Percentiles rank a stretch among this genome's conserved stretches.
phyloP scores from a whole-genome alignment of 108 stramenopile genomes.

The Pseudonitzschia pungens region DNA sequence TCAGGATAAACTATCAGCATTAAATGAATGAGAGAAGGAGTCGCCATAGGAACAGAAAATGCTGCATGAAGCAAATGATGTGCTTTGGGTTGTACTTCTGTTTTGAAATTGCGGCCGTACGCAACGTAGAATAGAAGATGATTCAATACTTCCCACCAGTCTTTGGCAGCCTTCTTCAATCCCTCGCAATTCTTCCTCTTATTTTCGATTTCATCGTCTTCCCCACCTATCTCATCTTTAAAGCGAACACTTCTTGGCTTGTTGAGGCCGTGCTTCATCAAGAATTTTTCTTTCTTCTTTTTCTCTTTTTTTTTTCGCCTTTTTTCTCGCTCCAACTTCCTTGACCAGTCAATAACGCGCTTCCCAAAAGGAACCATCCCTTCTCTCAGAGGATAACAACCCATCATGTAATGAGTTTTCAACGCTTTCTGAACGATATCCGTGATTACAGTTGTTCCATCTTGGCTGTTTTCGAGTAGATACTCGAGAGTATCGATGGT shows the following conservation, averaged over 20 bases:
- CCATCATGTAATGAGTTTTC: slow-evolving; percentile 20
- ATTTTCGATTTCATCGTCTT: slow-evolving; percentile 4
- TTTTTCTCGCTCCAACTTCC: slow-evolving; percentile 3
- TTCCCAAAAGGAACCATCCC: slow-evolving; percentile 23
- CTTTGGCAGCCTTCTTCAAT: slow-evolving; percentile 17
- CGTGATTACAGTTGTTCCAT: slow-evolving; percentile 20
- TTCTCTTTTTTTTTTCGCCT: neutral
- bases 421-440: slow-evolving; percentile 29
- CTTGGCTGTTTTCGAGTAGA: slow-evolving; percentile 24
- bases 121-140: slow-evolving; percentile 30
- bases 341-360: slow-evolving; percentile 26
- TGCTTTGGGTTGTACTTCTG: slow-evolving; percentile 7
- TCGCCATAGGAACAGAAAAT: slow-evolving; percentile 13
- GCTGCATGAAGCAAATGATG: slow-evolving; percentile 29
- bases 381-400: slow-evolving; percentile 10
- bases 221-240: neutral
- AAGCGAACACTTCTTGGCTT: neutral
- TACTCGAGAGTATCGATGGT: slow-evolving; percentile 27
- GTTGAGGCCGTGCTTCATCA: neutral
- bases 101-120: slow-evolving; percentile 18
- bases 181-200: slow-evolving; percentile 11
- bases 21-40: slow-evolving; percentile 32
- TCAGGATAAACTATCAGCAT: slow-evolving; percentile 33
- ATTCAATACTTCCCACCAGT: slow-evolving; percentile 34
- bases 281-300: slow-evolving; percentile 7